Evolutionary conservation across 164 flowering plant species (phyloP), one percentile per base, ranked within the genome.

Genomic region (Brasenia schreberi): DNA sequence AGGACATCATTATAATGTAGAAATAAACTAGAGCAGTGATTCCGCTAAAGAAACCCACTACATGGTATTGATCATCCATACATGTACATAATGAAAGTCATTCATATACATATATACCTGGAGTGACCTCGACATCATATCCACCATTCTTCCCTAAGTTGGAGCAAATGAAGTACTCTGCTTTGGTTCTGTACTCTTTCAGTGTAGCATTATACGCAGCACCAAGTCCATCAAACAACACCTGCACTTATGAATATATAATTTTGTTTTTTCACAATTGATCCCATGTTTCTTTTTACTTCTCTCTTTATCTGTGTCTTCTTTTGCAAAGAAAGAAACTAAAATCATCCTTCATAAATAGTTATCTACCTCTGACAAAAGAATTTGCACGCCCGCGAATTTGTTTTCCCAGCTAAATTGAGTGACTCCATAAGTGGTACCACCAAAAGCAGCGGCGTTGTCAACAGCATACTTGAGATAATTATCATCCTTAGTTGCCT

Each of bases 321-420:
- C 27, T 23, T 23, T 23, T 2, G 27, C 0, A 23, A 23, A 23
- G 27, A 23, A 23, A 2, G 27, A 23, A 23, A 2, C 27, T 23
- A 23, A 23, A 23, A 23, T 23, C 27, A 23, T 23, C 27, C 27
- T 23, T 23, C 27, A 23, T 23, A 23, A 23, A 23, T 0, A 23
- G 14, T 42, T 17, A 6, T 6, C 6, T 66, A 75, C 98, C 97
- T 86, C 84, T 0, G 97, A 61, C 19, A 88, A 82, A 70, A 93
- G 92, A 71, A 89, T 72, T 64, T 94, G 98, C 0, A 87, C 68
- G 49, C 98, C 97, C 45, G 95, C 98, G 77, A 87, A 90, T 69
- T 94, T 94, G 80, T 81, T 87, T 71, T 91, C 97, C 98, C 98
- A 94, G 6, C 91, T 85, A 78, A 93, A 93, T 45, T 87, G 87